Conservation (phyloP, 306 rosid species). For the Carpinus fangiana region DNA sequence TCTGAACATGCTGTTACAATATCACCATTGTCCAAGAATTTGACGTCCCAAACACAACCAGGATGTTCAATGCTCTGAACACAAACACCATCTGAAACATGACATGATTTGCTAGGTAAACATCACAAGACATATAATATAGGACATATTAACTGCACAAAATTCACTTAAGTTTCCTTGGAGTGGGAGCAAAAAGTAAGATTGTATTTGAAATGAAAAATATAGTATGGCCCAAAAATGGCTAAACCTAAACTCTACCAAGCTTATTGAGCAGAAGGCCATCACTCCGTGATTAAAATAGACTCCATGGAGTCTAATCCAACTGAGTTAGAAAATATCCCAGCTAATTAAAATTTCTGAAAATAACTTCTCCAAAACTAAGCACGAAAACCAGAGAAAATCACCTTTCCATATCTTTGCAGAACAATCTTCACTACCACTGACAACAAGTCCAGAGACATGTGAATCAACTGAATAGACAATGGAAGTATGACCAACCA, state of each 20-base stretch:
- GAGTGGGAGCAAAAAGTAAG: too few species aligned
- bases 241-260: neutral
- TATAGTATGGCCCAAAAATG: neutral
- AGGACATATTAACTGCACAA: neutral
- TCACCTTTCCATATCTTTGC: constrained; percentile 98
- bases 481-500: constrained; percentile 93
- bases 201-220: constrained; percentile 1
- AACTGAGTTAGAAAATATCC: neutral
- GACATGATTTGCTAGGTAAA: constrained; percentile 7
- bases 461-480: constrained; percentile 94
- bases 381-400: constrained; percentile 23
- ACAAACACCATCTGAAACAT: constrained; percentile 76
- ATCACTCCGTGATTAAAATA: neutral
- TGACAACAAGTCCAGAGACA: constrained; percentile 81
- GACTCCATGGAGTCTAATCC: neutral
- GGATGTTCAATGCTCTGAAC: constrained; percentile 97
- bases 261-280: neutral
- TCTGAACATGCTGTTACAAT: constrained; percentile 96
- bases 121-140: neutral
- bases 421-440: constrained; percentile 83
- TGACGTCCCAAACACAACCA: constrained; percentile 96
- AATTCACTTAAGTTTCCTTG: neutral
- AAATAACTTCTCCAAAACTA: constrained; percentile 7
- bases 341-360: neutral
- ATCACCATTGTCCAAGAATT: constrained; percentile 94